Base-by-base conservation (phyloP, 768 basidiomycete species). In the Boletus tomentosulus region DNA sequence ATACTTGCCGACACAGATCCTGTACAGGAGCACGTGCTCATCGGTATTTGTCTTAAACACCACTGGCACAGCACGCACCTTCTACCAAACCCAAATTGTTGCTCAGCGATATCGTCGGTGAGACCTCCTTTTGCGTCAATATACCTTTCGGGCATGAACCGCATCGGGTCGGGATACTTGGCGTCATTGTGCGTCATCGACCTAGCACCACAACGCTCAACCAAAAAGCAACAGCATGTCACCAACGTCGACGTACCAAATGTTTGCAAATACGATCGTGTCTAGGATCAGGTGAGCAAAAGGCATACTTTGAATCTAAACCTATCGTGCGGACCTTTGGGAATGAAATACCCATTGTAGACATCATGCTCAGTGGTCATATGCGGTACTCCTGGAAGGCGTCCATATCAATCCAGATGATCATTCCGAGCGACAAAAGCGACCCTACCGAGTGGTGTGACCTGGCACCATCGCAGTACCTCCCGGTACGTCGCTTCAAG, bases 321-420 rank as follows among this genome's bases (percentile, higher is more conserved):
- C 3, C 19, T 4, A 15, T 3, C 28, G 6, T 16, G 30, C 52
- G 5, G 4, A 65, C 62, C 63, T 51, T 61, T 64, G 6, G 62
- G 62, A 46, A 56, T 56, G 55, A 59, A 57, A 28, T 51, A 62
- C 0, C 60, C 57, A 24, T 61, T 30, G 34, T 63, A 61, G 22
- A 58, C 48, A 48, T 64, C 62, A 13, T 46, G 22, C 0, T 5
- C 54, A 2, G 58, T 52, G 1, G 62, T 63, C 37, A 60, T 48
- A 47, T 74, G 73, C 4, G 68, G 62, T 1, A 68, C 57, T 6
- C 73, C 73, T 62, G 59, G 0, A 35, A 15, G 10, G 5, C 55
- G n/a, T n/a, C 27, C 33, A 0, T 22, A 6, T 33, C 46, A 42
- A 25, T 16, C 44, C 15, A n/a, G 7, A 45, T 3, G 11, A 19